Conservation (phyloP, 2,329 filamentous ascomycete species). For the Clarireedia paspali region DNA sequence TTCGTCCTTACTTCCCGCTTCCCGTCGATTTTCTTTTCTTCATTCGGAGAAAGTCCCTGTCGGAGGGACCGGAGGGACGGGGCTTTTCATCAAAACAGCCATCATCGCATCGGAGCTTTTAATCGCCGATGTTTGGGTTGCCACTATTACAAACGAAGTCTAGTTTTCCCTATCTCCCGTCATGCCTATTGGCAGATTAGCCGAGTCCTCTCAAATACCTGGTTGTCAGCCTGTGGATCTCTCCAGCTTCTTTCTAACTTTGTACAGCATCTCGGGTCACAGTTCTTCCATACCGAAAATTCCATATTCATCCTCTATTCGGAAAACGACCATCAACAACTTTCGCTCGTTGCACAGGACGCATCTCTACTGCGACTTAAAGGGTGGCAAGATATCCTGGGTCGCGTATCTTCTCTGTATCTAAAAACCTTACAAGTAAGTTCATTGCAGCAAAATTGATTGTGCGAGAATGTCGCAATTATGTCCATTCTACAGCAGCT, state of each 20-base stretch:
- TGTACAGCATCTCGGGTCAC: conserved; percentile 8
- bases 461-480: conserved; percentile 10
- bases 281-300: conserved; percentile 12
- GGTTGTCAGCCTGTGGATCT: not conserved
- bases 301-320: conserved; percentile 1
- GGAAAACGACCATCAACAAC: not conserved
- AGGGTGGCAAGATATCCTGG: conserved; percentile 1
- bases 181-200: not conserved
- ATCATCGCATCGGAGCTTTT: conserved; percentile 1
- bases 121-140: conserved; percentile 3
- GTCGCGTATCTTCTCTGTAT: conserved; percentile 13
- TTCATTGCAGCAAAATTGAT: conserved; percentile 21
- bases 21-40: too few species aligned
- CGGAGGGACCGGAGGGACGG: not conserved
- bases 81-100: not conserved
- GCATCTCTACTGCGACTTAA: conserved; percentile 2
- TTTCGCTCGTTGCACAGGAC: conserved; percentile 2
- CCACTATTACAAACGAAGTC: not conserved
- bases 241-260: conserved; percentile 3
- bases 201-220: not conserved
- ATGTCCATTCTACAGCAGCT: conserved; percentile 4
- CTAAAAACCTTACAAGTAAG: conserved; percentile 14
- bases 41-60: not conserved
- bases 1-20: too few species aligned
- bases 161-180: not conserved